A percentile compares a stretch with the other conserved stretches of the same genome.
phyloP scores from a whole-genome alignment of 129 eudicot genomes.

The Heracleum sosnowskyi region DNA sequence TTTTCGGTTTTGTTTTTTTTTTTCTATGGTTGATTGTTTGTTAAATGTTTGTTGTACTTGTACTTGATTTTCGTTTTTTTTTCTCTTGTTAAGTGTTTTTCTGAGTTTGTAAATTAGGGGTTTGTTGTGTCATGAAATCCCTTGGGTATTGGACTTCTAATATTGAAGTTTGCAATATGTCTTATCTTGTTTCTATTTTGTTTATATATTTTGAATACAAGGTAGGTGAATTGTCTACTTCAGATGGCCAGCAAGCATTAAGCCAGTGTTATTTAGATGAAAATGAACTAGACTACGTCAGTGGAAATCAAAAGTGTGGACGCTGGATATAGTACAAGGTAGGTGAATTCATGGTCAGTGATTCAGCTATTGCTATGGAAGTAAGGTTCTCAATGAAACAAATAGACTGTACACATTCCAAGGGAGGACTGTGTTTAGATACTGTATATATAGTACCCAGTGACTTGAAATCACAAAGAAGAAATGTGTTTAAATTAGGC shows the following conservation, averaged over 20 bases:
- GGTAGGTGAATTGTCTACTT: conserved; percentile 50
- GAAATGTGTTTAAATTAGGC: too few species aligned
- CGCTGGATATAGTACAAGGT: conserved; percentile 90
- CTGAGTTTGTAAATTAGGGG: too few species aligned
- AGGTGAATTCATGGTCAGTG: conserved; percentile 63
- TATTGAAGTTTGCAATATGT: background rate
- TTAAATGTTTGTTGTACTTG: too few species aligned
- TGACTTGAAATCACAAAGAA: conserved; percentile 39
- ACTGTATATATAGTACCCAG: conserved; percentile 70
- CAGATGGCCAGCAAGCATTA: conserved; percentile 75
- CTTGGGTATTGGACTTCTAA: background rate
- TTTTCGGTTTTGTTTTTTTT: too few species aligned
- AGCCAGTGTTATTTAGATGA: conserved; percentile 61
- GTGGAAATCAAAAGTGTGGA: conserved; percentile 59
- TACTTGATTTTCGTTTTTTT: too few species aligned
- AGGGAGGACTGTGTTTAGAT: conserved; percentile 98
- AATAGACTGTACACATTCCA: conserved; percentile 96
- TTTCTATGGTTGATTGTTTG: too few species aligned
- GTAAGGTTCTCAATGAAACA: conserved; percentile 85
- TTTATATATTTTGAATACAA: too few species aligned
- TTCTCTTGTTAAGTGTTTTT: too few species aligned
- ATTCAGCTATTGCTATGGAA: conserved; percentile 45
- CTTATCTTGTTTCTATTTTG: background rate
- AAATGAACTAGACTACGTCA: conserved; percentile 36
- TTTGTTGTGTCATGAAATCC: too few species aligned